Evolutionary conservation across 1,284 basidiomycete genomes (phyloP), one percentile per base, ranked within the genome.

Genomic region (Ustilago cynodontis): DNA sequence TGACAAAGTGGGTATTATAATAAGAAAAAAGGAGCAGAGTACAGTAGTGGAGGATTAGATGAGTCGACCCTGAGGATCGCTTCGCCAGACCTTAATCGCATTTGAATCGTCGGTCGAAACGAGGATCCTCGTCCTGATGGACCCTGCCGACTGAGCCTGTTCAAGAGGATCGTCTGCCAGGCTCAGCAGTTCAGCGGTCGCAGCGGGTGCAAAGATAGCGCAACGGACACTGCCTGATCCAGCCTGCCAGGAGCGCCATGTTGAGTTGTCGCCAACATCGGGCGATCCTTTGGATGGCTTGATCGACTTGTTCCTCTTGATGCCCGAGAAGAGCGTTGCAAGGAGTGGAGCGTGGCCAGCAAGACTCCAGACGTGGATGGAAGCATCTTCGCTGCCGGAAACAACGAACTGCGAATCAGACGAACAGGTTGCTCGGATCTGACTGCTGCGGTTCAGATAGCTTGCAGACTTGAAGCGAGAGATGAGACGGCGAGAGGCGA

Each of bases 381-480:
- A 63, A 1, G 81, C 76, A 49, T 86, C 86, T 56, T 87, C 86
- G 10, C 78, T 80, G 2, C 86, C 86, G 0, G 81, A 81, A 29
- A 87, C 78, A 62, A 87, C 72, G 68, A 78, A 86, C 14, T 71
- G 56, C 13, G 80, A 82, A 37, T 87, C 86, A 39, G 76, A 74
- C 18, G 76, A 75, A 50, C 85, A 68, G 8, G 74, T 82, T 0
- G 86, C 86, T 2, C 85, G 75, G 47, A 86, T 85, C 63, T 86
- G 84, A n/a, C 78, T 81, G 28, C 69, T 81, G 35, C 68, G 71
- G 66, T 85, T 84, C 53, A 59, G 58, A 61, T 77, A 81, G 53
- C 33, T 71, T 18, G 65, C 50, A 13, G 73, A 78, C 51, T 82
- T 82, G 65, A 76, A 76, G 22, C 84, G 78, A 16, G 78, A 65